Evolutionary conservation across 1,139 yeast genomes (phyloP), one percentile per base, ranked within the genome.

Genomic region (Pneumocystis carinii): DNA sequence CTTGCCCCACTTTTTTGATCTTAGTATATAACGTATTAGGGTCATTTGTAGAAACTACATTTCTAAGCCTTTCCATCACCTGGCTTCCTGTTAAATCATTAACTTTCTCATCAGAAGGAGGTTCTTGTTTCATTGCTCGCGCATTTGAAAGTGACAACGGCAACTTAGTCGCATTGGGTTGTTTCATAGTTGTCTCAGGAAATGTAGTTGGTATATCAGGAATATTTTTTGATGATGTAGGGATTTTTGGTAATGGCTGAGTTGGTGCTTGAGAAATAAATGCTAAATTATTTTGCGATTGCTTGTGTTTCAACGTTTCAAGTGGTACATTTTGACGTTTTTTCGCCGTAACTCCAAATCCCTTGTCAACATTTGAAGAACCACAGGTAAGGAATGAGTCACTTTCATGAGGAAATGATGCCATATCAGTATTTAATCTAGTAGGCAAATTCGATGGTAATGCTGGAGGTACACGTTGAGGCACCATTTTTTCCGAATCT

Each of bases 1-100:
- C 99, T 76, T 94, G 98, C n/a, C 99, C 99, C 2, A 97, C 96
- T 72, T 90, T 90, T 74, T 88, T 94, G 69, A 92, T 81, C 75
- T 89, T 87, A 71, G 86, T 87, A 76, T 89, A 94, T 65, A 84
- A 80, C 41, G 90, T 86, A 6, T 87, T 79, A 17, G 99, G 98
- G 74, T 92, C 96, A 61, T 83, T 80, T 67, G 81, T 82, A 67
- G 86, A 84, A 2, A 94, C 96, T 37, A 90, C 96, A 2, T 89
- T 83, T 68, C 86, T 83, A 70, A 94, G 79, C 72, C 87, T 88
- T 59, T 87, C 85, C 81, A 94, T 82, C 57, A 90, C 81, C 75
- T 92, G 97, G 64, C 86, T 83, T 68, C 92, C 96, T 57, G 87
- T 85, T 81, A 90, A 81, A 62, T 87, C 83, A 56, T 88, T 84